Evolutionary conservation across 495 filamentous ascomycete genomes (phyloP).

Genomic region (Neurospora sp.): DNA sequence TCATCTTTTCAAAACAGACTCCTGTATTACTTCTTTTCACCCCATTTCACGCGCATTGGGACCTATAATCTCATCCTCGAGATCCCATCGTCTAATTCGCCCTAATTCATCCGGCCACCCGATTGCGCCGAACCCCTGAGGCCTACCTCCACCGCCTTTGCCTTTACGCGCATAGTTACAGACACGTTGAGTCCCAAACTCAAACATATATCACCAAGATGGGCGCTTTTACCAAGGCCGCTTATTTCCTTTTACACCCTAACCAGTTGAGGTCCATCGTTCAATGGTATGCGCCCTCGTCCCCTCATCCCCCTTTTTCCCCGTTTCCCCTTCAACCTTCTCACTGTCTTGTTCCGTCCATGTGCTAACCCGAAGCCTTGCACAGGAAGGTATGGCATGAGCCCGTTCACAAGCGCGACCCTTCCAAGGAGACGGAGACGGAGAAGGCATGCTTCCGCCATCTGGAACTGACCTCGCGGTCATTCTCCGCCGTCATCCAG

Average conservation of each 20-base stretch:
- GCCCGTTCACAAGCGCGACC: conserved; percentile 75
- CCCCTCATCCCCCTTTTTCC: background rate
- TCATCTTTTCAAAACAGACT: background rate
- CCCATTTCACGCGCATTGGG: background rate
- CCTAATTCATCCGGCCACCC: background rate
- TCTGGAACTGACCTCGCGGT: conserved; percentile 81
- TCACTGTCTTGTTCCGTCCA: conserved; percentile 7
- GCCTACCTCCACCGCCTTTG: background rate
- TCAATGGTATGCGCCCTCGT: conserved; percentile 63
- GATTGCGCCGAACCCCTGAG: background rate
- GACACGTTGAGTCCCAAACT: background rate
- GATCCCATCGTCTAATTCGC: background rate
- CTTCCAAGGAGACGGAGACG: conserved; percentile 59
- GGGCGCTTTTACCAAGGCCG: conserved; percentile 38
- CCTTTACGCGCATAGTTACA: background rate
- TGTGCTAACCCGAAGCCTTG: conserved; percentile 1
- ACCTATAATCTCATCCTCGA: background rate
- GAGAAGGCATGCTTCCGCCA: conserved; percentile 76
- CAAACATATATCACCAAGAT: conserved; percentile 18
- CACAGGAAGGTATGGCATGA: conserved; percentile 93
- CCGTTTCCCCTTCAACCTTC: background rate
- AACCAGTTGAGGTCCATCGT: conserved; percentile 72
- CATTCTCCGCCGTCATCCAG: conserved; percentile 87
- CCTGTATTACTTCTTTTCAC: background rate
- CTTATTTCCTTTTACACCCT: conserved; percentile 73